Conservation (phyloP, 768 basidiomycete genomes). For the Mycena alexandri region DNA sequence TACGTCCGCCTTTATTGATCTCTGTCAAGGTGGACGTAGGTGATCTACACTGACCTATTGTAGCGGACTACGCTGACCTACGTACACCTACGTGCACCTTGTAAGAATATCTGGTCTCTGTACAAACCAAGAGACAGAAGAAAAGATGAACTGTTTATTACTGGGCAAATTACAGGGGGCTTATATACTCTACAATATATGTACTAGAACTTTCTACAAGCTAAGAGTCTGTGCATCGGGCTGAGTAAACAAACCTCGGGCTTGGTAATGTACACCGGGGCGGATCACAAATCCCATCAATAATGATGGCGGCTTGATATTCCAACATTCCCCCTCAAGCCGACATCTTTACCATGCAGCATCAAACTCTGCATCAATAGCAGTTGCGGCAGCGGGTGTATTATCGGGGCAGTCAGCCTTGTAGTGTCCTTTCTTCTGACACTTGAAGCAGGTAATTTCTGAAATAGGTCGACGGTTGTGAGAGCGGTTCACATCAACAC, state of each 20-base stretch:
- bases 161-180: too few species aligned
- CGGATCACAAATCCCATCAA: not conserved
- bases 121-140: too few species aligned
- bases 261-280: not conserved
- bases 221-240: not conserved
- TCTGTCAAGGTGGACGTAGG: too few species aligned
- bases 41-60: too few species aligned
- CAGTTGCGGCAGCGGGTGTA: not conserved
- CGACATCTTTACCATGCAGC: conserved; percentile 22
- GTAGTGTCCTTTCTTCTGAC: conserved; percentile 27
- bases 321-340: conserved; percentile 25
- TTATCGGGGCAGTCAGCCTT: conserved; percentile 15
- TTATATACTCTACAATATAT: too few species aligned
- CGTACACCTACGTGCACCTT: too few species aligned
- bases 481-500: not conserved
- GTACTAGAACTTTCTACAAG: too few species aligned
- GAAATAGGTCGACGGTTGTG: conserved; percentile 4
- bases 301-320: not conserved
- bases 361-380: conserved; percentile 1
- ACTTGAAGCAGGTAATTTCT: conserved; percentile 24
- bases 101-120: too few species aligned
- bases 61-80: too few species aligned
- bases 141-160: too few species aligned
- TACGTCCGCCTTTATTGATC: too few species aligned
- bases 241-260: not conserved